phyloP scores from a whole-genome alignment of 164 flowering plant species.

The Stephania cephalantha region DNA sequence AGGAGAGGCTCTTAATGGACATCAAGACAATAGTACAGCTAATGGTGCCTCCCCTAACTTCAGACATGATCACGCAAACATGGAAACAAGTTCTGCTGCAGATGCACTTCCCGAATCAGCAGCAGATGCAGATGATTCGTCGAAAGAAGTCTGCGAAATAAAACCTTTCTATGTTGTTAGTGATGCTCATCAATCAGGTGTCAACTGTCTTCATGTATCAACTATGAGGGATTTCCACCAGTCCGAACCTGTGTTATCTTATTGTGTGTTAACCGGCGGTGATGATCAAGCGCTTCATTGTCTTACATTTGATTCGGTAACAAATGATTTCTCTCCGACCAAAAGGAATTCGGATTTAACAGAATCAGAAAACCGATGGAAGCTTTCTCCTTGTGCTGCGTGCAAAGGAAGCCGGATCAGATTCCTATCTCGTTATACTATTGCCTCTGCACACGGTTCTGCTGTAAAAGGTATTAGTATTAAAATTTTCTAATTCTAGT shows the following conservation, averaged over 20 bases:
- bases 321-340: conserved; percentile 8
- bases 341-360: conserved; percentile 6
- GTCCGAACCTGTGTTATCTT: conserved; percentile 24
- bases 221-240: conserved; percentile 14
- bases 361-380: conserved; percentile 8
- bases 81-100: conserved; percentile 8
- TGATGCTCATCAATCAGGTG: conserved; percentile 86
- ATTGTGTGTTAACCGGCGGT: conserved; percentile 72
- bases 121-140: conserved; percentile 23
- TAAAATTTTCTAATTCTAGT: neutral
- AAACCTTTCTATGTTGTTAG: conserved; percentile 48
- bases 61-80: conserved; percentile 7
- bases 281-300: conserved; percentile 86
- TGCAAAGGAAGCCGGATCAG: conserved; percentile 29
- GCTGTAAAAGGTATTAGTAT: conserved; percentile 73
- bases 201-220: conserved; percentile 82
- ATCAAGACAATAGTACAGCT: conserved; percentile 2
- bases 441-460: conserved; percentile 80
- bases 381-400: conserved; percentile 8
- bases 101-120: conserved; percentile 21
- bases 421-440: conserved; percentile 31
- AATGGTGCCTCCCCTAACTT: conserved; percentile 12
- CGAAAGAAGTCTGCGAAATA: conserved; percentile 32
- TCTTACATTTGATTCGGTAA: conserved; percentile 40
- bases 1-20: conserved; percentile 16